Evolutionary conservation across 2,329 filamentous ascomycete species (phyloP).

Genomic region (Claviceps africana): DNA sequence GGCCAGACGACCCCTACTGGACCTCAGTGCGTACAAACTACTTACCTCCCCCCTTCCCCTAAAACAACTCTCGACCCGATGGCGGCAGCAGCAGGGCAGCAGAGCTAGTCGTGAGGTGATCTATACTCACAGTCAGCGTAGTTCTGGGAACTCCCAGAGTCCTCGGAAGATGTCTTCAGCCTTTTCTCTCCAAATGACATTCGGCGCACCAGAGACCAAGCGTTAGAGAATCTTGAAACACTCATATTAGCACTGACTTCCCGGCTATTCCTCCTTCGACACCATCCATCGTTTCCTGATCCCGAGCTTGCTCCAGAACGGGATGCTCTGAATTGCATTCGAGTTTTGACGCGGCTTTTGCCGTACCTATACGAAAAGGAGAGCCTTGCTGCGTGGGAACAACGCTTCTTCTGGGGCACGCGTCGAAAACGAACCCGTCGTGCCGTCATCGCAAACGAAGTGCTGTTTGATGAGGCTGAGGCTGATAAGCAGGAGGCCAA

Average conservation of each 20-base stretch:
- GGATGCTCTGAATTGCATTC: constrained; percentile 89
- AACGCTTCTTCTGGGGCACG: constrained; percentile 80
- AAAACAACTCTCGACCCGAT: neutral
- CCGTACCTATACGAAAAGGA: constrained; percentile 90
- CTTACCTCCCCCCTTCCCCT: neutral
- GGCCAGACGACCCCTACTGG: constrained; percentile 86
- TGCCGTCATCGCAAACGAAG: constrained; percentile 52
- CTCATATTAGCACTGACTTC: constrained; percentile 73
- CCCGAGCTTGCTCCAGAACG: constrained; percentile 69
- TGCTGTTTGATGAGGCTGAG: constrained; percentile 69
- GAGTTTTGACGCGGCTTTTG: constrained; percentile 75
- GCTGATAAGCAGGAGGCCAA: constrained; percentile 33
- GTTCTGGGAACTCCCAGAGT: constrained; percentile 97
- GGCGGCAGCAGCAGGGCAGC: neutral
- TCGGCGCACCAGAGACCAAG: constrained; percentile 71
- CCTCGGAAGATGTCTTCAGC: constrained; percentile 90
- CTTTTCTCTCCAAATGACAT: constrained; percentile 84
- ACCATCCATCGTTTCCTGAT: constrained; percentile 84
- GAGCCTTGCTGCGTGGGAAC: constrained; percentile 69
- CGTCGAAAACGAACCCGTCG: constrained; percentile 59
- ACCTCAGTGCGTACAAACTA: constrained; percentile 52
- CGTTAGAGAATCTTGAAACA: constrained; percentile 79
- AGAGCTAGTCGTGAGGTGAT: neutral
- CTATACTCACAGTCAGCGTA: constrained; percentile 22
- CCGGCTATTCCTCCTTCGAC: constrained; percentile 65